These are phyloP conservation scores for Hypoxylon trugodes DNA, from an alignment of 495 filamentous ascomycete species.

Conservation along the genomic window DNA sequence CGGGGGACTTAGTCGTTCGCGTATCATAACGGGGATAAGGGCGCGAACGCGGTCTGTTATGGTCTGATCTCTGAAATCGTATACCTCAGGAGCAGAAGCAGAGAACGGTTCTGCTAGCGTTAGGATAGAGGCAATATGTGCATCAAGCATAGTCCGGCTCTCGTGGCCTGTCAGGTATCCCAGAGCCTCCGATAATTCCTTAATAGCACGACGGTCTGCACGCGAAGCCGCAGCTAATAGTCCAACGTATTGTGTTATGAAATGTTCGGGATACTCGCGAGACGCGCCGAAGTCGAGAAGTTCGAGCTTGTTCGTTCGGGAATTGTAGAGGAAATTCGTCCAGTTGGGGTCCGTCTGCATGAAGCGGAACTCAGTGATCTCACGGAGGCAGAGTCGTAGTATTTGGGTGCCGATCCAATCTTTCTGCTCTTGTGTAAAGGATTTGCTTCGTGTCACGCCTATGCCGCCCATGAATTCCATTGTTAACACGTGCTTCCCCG, in stretches of 20 bases:
- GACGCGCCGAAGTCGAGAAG: constrained; percentile 96
- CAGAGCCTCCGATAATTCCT: constrained; percentile 76
- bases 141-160: constrained; percentile 81
- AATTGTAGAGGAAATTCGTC: constrained; percentile 99
- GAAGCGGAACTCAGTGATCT: constrained; percentile 91
- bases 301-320: constrained; percentile 74
- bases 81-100: constrained; percentile 76
- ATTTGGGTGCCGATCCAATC: constrained; percentile 96
- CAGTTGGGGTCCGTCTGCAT: constrained; percentile 99
- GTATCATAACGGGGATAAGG: constrained; percentile 91
- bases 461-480: constrained; percentile 90
- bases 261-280: constrained; percentile 80
- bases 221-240: constrained; percentile 81
- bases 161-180: constrained; percentile 95
- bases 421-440: constrained; percentile 77
- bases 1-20: constrained; percentile 85
- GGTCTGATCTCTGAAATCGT: constrained; percentile 93
- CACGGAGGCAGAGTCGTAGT: constrained; percentile 88
- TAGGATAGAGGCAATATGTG: constrained; percentile 81
- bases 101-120: constrained; percentile 94
- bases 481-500: constrained; percentile 86
- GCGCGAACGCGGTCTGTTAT: constrained; percentile 90
- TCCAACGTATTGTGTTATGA: constrained; percentile 79
- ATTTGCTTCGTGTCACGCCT: constrained; percentile 78
- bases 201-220: constrained; percentile 68